These are phyloP conservation scores for Sclerotinia sclerotiorum DNA, from an alignment of 2,329 filamentous ascomycete genomes.

Conservation along the genomic window DNA sequence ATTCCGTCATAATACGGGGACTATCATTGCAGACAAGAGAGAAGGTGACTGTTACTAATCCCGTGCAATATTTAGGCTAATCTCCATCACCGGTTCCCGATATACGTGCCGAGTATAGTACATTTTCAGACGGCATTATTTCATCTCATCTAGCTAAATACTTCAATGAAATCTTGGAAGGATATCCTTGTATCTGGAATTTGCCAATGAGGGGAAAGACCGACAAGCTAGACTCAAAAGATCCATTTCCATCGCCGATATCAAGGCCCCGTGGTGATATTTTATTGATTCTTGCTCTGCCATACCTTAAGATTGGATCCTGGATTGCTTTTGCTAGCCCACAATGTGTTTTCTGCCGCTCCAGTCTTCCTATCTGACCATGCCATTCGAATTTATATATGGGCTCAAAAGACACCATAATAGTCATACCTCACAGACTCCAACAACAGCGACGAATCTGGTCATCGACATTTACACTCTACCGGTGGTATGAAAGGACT, in stretches of 20 bases:
- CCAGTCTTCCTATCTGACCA: background rate
- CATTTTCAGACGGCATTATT: background rate
- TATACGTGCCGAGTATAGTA: background rate
- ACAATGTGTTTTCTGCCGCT: background rate
- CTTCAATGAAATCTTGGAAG: background rate
- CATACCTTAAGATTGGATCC: background rate
- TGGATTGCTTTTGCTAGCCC: background rate
- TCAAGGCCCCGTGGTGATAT: background rate
- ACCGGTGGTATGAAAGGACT: background rate
- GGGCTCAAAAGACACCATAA: slow-evolving; percentile 14
- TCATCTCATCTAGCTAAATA: background rate
- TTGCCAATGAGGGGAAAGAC: background rate
- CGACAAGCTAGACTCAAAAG: background rate
- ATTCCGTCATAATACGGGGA: background rate
- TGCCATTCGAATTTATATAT: background rate
- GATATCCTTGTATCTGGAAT: background rate
- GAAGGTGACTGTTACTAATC: slow-evolving; percentile 11
- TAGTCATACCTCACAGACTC: slow-evolving; percentile 13
- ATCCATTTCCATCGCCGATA: background rate
- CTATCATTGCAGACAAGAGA: background rate
- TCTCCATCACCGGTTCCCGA: background rate
- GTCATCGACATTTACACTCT: slow-evolving; percentile 17
- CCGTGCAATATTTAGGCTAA: slow-evolving; percentile 6
- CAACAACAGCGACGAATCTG: slow-evolving; percentile 22
- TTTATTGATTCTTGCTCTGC: background rate